These are phyloP conservation scores for Pseudozyma hubeiensis DNA, from an alignment of 1,284 basidiomycete genomes.

Conservation along the genomic window DNA sequence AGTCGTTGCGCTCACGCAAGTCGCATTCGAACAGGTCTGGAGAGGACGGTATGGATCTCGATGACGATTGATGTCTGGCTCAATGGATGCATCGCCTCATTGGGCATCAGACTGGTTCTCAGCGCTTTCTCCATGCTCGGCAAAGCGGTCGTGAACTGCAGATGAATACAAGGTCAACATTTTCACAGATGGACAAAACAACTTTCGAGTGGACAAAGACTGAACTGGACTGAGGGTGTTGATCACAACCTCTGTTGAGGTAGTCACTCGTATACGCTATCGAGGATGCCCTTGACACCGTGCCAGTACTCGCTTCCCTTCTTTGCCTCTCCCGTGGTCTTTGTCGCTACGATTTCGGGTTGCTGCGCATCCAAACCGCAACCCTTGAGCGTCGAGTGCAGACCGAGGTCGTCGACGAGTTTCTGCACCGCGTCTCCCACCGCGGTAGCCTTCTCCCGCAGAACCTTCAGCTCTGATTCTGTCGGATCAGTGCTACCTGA, in stretches of 20 bases:
- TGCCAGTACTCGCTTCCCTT: slow-evolving; percentile 35
- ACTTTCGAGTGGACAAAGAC: background rate
- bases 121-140: too few species aligned
- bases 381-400: slow-evolving; percentile 74
- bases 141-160: too few species aligned
- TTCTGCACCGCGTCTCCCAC: slow-evolving; percentile 50
- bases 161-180: too few species aligned
- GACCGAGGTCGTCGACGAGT: slow-evolving; percentile 74
- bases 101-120: too few species aligned
- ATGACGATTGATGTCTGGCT: slow-evolving; percentile 26
- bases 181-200: too few species aligned
- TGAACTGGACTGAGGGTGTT: background rate
- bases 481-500: background rate
- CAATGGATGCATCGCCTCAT: too few species aligned
- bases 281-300: slow-evolving; percentile 36
- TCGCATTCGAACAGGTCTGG: slow-evolving; percentile 6
- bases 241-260: slow-evolving; percentile 6
- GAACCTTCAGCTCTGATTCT: slow-evolving; percentile 4
- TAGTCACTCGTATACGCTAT: slow-evolving; percentile 39
- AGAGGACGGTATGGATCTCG: slow-evolving; percentile 39
- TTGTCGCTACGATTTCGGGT: slow-evolving; percentile 73
- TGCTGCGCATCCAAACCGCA: slow-evolving; percentile 76
- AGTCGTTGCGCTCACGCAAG: slow-evolving; percentile 30
- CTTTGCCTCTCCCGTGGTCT: slow-evolving; percentile 67
- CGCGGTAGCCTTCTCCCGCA: slow-evolving; percentile 19